A percentile compares a stretch with the other conserved stretches of the same genome.
Evolutionary conservation across 257 asterid genomes (phyloP).

Genomic region (Scutellaria minor): DNA sequence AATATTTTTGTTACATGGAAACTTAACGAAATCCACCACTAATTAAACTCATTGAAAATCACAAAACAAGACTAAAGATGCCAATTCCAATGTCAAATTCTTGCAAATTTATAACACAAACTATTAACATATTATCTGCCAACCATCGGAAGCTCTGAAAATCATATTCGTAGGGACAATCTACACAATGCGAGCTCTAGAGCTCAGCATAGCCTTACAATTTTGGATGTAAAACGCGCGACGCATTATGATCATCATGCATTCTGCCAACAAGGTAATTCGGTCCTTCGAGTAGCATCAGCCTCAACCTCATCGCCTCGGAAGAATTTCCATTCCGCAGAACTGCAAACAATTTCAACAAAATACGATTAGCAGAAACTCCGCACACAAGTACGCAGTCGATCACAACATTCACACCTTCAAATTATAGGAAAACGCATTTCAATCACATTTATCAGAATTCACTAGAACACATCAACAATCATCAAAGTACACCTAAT

Average conservation of each 20-base stretch:
- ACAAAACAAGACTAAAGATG: background rate
- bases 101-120: conserved; percentile 19
- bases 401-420: conserved; percentile 27
- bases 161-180: background rate
- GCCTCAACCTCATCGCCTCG: conserved; percentile 45
- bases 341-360: conserved; percentile 38
- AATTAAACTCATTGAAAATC: background rate
- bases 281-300: conserved; percentile 39
- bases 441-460: conserved; percentile 19
- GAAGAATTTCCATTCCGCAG: conserved; percentile 38
- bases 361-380: background rate
- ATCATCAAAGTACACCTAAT: background rate
- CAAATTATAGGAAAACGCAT: background rate
- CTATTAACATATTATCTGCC: background rate
- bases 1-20: background rate
- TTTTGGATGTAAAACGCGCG: conserved; percentile 39
- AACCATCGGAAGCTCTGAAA: conserved; percentile 14
- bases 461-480: background rate
- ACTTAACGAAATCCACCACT: background rate
- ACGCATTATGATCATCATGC: conserved; percentile 33
- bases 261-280: conserved; percentile 34
- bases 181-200: conserved; percentile 22
- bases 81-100: background rate
- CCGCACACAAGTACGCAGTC: background rate
- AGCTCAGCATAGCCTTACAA: conserved; percentile 41